phyloP scores from a whole-genome alignment of 1,139 yeast species.

The Pichia sp. region DNA sequence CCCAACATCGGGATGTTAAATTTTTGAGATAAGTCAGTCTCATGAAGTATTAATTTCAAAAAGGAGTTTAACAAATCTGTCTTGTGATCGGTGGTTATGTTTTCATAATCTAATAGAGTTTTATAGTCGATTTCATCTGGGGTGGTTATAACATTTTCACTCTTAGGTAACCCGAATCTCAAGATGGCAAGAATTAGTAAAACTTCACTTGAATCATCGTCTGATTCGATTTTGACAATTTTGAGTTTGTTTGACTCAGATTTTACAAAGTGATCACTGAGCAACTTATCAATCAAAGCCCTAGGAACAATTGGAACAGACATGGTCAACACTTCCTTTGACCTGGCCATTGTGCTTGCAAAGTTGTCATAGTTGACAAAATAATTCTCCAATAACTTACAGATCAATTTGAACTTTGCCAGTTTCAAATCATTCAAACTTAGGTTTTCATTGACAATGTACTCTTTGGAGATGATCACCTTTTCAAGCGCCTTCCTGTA shows the following conservation, averaged over 20 bases:
- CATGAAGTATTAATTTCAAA: conserved; percentile 18
- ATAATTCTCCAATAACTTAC: conserved; percentile 16
- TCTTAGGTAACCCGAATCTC: conserved; percentile 15
- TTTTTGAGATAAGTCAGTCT: conserved; percentile 17
- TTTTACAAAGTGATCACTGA: conserved; percentile 15
- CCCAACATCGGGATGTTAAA: conserved; percentile 22
- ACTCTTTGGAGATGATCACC: conserved; percentile 7
- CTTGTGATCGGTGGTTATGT: conserved; percentile 15
- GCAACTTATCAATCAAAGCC: conserved; percentile 11
- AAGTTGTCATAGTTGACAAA: conserved; percentile 17
- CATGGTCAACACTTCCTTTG: conserved; percentile 3
- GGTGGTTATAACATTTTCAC: conserved; percentile 4
- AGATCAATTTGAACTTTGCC: conserved; percentile 10
- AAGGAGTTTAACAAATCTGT: conserved; percentile 24
- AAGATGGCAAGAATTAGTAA: conserved; percentile 22
- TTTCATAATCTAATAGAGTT: conserved; percentile 11
- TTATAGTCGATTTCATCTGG: conserved; percentile 12
- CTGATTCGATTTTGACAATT: conserved; percentile 14
- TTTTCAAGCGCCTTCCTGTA: conserved; percentile 14
- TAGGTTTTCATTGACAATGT: neutral
- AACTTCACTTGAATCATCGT: conserved; percentile 22
- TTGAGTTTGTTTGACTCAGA: conserved; percentile 13
- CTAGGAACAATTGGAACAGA: conserved; percentile 20
- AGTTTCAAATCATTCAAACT: conserved; percentile 9
- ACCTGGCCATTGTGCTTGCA: neutral